Percentiles rank a stretch among this genome's conserved stretches.
Conservation (phyloP, 345 rosid genomes). For the Salix brachista region DNA sequence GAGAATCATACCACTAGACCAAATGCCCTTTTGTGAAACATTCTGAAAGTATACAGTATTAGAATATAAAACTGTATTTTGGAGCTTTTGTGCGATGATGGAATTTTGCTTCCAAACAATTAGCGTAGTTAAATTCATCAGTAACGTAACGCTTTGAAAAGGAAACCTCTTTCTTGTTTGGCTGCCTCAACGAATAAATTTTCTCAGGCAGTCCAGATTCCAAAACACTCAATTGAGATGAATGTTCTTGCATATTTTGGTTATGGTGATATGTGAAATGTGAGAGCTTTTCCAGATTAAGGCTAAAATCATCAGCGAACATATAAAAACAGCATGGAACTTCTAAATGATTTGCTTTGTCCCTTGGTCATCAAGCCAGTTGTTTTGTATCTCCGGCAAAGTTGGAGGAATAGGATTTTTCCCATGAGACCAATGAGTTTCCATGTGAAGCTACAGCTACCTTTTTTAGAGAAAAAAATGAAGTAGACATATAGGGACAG, state of each 20-base stretch:
- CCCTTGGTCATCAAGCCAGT: background rate
- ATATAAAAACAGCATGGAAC: background rate
- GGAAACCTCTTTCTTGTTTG: background rate
- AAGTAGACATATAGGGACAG: background rate
- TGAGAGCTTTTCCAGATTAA: background rate
- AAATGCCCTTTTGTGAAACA: slow-evolving; percentile 30
- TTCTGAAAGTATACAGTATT: accelerated
- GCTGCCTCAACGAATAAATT: background rate
- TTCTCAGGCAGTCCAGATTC: background rate
- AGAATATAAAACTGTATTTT: too few species aligned
- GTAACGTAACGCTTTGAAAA: background rate
- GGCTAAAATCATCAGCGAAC: background rate
- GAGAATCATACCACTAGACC: slow-evolving; percentile 80
- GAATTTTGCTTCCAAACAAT: background rate
- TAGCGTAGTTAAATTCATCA: background rate
- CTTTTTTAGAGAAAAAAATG: background rate
- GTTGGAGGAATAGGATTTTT: background rate
- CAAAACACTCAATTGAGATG: background rate
- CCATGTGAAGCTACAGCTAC: background rate
- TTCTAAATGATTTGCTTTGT: background rate
- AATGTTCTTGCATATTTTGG: background rate
- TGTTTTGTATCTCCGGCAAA: background rate
- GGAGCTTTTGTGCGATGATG: background rate
- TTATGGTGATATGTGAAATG: background rate
- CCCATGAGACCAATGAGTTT: background rate